phyloP scores from a whole-genome alignment of 345 rosid species.

The Sisymbrium irio region DNA sequence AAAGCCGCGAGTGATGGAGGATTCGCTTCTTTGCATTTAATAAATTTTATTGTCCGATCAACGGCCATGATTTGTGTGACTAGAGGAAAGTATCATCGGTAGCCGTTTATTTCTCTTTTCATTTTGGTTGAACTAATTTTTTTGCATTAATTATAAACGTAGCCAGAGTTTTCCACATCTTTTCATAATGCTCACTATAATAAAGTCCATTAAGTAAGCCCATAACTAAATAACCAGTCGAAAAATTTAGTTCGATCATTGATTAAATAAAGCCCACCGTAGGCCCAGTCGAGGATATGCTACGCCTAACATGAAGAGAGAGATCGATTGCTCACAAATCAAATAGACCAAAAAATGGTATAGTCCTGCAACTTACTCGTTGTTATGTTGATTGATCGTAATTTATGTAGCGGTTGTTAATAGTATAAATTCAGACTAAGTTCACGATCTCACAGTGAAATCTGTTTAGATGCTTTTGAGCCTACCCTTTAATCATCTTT shows the following conservation, averaged over 20 bases:
- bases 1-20: neutral
- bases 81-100: too few species aligned
- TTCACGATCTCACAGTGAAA: neutral
- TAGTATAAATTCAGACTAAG: neutral
- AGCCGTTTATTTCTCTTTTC: too few species aligned
- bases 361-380: too few species aligned
- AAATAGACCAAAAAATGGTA: too few species aligned
- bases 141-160: too few species aligned
- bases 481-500: slow-evolving; percentile 10
- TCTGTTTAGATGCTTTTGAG: slow-evolving; percentile 2
- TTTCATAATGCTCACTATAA: neutral
- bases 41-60: neutral
- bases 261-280: neutral
- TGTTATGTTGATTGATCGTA: neutral
- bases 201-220: neutral
- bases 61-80: neutral
- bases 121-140: too few species aligned
- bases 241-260: neutral
- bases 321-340: neutral
- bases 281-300: neutral
- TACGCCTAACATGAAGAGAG: neutral
- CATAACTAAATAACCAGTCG: neutral
- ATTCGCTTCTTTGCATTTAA: neutral
- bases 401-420: neutral
- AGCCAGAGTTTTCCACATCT: neutral